phyloP scores from a whole-genome alignment of 352 stramenopile genomes.

The Globisporangium radiosum region DNA sequence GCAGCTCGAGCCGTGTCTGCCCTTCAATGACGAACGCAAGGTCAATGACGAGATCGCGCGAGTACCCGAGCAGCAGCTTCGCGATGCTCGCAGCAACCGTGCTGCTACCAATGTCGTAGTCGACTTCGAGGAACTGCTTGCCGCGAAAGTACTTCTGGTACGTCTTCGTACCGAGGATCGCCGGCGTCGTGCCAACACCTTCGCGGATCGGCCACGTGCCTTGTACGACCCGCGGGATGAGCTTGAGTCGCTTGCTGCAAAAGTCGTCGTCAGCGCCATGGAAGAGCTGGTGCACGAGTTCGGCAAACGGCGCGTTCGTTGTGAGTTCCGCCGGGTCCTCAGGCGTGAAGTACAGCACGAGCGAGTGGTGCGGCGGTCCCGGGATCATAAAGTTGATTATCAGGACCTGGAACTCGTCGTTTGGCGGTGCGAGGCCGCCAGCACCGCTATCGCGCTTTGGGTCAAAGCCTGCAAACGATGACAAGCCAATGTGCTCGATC shows the following conservation, averaged over 20 bases:
- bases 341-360: conserved; percentile 79
- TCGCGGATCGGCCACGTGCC: conserved; percentile 87
- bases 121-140: conserved; percentile 61
- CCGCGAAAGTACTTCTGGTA: conserved; percentile 69
- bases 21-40: conserved; percentile 80
- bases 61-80: conserved; percentile 66
- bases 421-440: conserved; percentile 1
- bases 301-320: conserved; percentile 63
- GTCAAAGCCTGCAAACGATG: conserved; percentile 54
- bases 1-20: conserved; percentile 58
- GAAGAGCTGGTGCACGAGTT: conserved; percentile 65
- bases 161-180: conserved; percentile 88
- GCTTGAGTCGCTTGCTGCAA: conserved; percentile 80
- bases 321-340: conserved; percentile 49
- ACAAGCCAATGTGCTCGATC: conserved; percentile 59
- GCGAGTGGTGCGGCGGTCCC: conserved; percentile 50
- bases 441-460: neutral
- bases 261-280: conserved; percentile 51
- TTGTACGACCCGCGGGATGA: conserved; percentile 87
- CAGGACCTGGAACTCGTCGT: conserved; percentile 48
- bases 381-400: conserved; percentile 83
- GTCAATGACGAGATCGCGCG: conserved; percentile 70
- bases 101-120: conserved; percentile 78
- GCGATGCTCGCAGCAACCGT: conserved; percentile 60
- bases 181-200: conserved; percentile 83